Base-by-base conservation (phyloP, 2,329 filamentous ascomycete genomes). In the Epichloe sylvatica region DNA sequence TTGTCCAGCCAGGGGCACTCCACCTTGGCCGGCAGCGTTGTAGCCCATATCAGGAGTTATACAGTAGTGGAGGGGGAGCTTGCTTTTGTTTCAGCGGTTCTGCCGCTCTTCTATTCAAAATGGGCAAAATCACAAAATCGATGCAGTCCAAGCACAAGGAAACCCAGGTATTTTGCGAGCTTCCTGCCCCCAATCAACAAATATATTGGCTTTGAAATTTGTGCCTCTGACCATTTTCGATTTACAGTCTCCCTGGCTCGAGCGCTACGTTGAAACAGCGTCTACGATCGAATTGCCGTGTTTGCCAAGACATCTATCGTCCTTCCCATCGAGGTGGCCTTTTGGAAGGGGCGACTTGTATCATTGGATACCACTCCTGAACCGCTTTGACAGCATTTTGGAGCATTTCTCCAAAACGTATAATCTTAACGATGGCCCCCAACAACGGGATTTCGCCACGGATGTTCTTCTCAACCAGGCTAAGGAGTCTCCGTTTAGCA, bases 301-400 rank as follows among this genome's bases (percentile, higher is more conserved):
- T 63, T 76, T 98, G 56, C 86, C 88, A 57, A 71, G 78, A 59
- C 79, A 84, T 57, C 83, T 98, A 56, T 75, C 76, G 59, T 78
- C 77, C 50, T 97, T 97, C 64, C 89, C 91, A 51, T 82, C 83
- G 55, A 76, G 83, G 76, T 98, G 92, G 92, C 89, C 90, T 2
- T 94, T 97, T 62, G 91, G 91, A 38, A 81, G 91, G 64, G 94
- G 92, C 53, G 92, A 98, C 65, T 73, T 97, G 33, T 97, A 97
- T 64, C 91, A 98, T 73, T 98, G 94, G 94, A 96, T 98, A 57
- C 83, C 86, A 30, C 77, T 95, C 23, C 71, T 98, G 52, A 94
- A 98, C 66, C 83, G 89, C 51, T 97, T 98, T 67, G 92, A 98
- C 67, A 80, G 78, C 60, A 81, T 97, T 55, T 72, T 98, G 39